Base-by-base conservation (phyloP, 1,284 basidiomycete species). In the Apiotrichum domesticum region DNA sequence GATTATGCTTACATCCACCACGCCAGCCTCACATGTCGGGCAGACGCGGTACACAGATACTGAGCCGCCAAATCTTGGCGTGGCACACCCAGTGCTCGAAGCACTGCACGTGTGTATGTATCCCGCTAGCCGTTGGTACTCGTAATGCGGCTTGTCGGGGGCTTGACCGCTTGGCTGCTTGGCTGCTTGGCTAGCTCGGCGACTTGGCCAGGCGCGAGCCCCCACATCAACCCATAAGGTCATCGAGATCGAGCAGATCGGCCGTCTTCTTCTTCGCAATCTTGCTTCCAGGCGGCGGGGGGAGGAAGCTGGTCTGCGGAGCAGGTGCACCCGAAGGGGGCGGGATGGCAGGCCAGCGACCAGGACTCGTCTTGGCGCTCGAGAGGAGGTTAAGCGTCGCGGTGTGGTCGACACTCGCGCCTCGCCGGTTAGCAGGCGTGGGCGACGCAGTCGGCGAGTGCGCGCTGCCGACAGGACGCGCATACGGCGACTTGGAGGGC, bases 371-470 rank as follows among this genome's bases (percentile, higher is more conserved):
- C 8, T 43, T 49, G 3, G 48, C 51, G 10, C 42, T 39, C 29
- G 48, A 45, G 11, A 60, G 4, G 35, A 60, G 52, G 9, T 37
- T 44, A 40, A 54, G 52, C 6, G 55, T 43, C 8, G 58, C 40
- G 6, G 33, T 42, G 52, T 60, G 58, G 49, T 60, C 58, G 29
- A 59, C 54, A 35, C 47, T 54, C 3, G 15, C 33, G 6, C 33
- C 13, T 14, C 21, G 11, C 21, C 47, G 46, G 14, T 10, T n/a
- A 1, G 52, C 29, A 13, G 45, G 52, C 21, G 29, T n/a, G 0
- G 52, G 52, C n/a, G 52, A 35, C 13, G 50, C 21, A 33, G 29
- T 39, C 13, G 37, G 8, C 8, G 8, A 7, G 5, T 14, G 14
- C 29, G 44, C 41, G 11, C n/a, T 42, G 33, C 13, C 7, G 33